A percentile compares a stretch with the other conserved stretches of the same genome.
Evolutionary conservation across 1,284 basidiomycete species (phyloP).

Genomic region (Leccinum subfulvum): DNA sequence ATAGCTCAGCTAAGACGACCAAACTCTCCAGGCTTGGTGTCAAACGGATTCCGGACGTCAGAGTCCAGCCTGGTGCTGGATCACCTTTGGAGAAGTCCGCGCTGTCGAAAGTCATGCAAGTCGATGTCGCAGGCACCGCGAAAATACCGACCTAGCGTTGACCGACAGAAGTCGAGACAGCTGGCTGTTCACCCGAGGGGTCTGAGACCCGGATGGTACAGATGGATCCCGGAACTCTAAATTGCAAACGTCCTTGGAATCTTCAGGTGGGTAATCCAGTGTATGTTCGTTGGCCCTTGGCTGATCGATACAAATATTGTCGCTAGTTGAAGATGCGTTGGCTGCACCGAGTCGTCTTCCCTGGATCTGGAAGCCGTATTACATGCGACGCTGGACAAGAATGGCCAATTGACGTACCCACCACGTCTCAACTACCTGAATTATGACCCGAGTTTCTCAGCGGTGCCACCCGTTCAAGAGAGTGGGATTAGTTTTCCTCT

Average conservation of each 20-base stretch:
- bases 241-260: neutral
- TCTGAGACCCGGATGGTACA: constrained; percentile 15
- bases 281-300: too few species aligned
- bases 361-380: too few species aligned
- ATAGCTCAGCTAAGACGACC: constrained; percentile 4
- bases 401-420: too few species aligned
- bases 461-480: too few species aligned
- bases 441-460: too few species aligned
- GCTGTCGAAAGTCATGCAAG: constrained; percentile 2
- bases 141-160: constrained; percentile 7
- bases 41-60: constrained; percentile 5
- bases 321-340: too few species aligned
- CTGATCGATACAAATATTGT: too few species aligned
- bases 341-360: too few species aligned
- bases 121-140: constrained; percentile 13
- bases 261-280: neutral
- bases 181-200: constrained; percentile 6
- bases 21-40: constrained; percentile 3
- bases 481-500: too few species aligned
- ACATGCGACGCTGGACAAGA: too few species aligned
- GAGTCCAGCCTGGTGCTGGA: constrained; percentile 3
- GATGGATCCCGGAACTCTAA: neutral
- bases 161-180: constrained; percentile 12
- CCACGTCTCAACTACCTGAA: too few species aligned
- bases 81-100: constrained; percentile 2